Evolutionary conservation across 176 grass and related monocot species (phyloP).

Genomic region (Oryza glaberrima): DNA sequence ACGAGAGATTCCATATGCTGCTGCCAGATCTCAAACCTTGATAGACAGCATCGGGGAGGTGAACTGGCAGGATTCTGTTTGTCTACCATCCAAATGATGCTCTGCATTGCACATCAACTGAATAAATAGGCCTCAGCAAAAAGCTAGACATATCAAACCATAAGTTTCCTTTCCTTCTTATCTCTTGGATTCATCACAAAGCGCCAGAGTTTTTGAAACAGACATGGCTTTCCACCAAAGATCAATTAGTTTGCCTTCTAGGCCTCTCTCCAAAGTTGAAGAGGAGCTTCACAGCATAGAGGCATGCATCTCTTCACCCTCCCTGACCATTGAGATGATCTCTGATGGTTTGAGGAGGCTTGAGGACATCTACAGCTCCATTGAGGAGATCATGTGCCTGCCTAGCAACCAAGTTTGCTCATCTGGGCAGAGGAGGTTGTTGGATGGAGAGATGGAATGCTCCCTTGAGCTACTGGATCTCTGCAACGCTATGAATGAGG

Average conservation of each 20-base stretch:
- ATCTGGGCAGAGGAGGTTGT: conserved; percentile 2
- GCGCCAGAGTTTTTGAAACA: background rate
- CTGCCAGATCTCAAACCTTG: background rate
- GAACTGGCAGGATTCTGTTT: conserved; percentile 13
- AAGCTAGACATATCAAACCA: conserved; percentile 14
- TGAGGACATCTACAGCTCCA: conserved; percentile 18
- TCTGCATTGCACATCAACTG: background rate
- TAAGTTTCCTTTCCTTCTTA: background rate
- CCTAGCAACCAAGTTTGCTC: conserved; percentile 32
- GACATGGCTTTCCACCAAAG: conserved; percentile 33
- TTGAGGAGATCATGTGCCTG: conserved; percentile 35
- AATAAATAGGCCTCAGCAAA: conserved; percentile 31
- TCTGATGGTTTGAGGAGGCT: conserved; percentile 27
- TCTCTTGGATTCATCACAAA: background rate
- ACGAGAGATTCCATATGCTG: conserved; percentile 7
- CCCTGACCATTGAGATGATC: conserved; percentile 12
- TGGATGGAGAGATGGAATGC: conserved; percentile 37
- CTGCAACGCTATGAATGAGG: conserved; percentile 35
- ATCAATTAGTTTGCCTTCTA: conserved; percentile 38
- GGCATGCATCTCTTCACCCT: conserved; percentile 26
- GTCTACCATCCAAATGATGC: background rate
- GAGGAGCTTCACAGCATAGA: conserved; percentile 25
- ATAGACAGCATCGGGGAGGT: conserved; percentile 34
- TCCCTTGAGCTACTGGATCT: conserved; percentile 41
- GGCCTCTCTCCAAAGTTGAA: conserved; percentile 25